Evolutionary conservation across 2,329 filamentous ascomycete genomes (phyloP), one percentile per base, ranked within the genome.

Genomic region (Cytospora schulzeri): DNA sequence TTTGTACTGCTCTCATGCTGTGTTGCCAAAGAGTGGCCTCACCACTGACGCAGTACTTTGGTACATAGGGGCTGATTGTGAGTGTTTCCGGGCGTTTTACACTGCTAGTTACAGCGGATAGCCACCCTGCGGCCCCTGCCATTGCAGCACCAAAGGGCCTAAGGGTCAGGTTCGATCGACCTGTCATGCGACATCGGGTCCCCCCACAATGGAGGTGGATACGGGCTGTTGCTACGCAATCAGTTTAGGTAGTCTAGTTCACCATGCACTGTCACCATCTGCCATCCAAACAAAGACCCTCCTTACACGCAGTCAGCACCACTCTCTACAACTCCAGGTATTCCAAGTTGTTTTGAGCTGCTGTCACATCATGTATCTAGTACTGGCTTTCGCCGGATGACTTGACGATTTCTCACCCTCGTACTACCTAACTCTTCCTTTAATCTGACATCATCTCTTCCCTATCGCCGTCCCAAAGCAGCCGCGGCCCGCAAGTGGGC

Each of bases 281-380:
- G 17, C 56, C 56, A 26, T 38, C 41, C 15, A 29, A 45, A 3
- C 24, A 15, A 24, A 48, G 38, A 12, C n/a, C 38, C 22, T 48
- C 17, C 22, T 8, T 26, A n/a, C 56, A 58, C 41, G 22, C 26
- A 38, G 19, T 48, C 56, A 58, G 17, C 41, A 33, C 5, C 45
- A 24, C 45, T 48, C 45, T 48, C 22, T 48, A 48, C 45, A 14
- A 14, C n/a, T 24, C 14, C 5, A 22, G 4, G 19, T 17, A 4
- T 24, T 24, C 45, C n/a, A 48, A 48, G 45, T 48, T 48, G 24
- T 28, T 35, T 33, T 48, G 41, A 45, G 15, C 11, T 48, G 24
- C 38, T 57, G 56, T 19, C 50, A 29, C 56, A 58, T 31, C 56
- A 58, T 58, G 56, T 48, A 58, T 58, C 19, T 22, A 17, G 28